Conservation (phyloP, 371 early-diverging fungal species). For the Nematocida sp. region DNA sequence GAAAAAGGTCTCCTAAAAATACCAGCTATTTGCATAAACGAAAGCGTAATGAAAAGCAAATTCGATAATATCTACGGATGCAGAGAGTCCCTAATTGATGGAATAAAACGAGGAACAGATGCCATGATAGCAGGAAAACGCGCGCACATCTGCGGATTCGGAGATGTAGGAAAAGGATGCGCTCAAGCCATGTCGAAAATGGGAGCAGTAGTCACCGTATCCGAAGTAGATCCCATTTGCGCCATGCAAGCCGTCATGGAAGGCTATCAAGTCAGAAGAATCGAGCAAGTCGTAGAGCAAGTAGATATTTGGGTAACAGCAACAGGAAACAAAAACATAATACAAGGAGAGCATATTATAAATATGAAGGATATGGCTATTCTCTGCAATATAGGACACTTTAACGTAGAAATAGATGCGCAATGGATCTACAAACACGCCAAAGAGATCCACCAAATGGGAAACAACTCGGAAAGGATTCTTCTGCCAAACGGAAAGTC, state of each 20-base stretch:
- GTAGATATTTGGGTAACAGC: slow-evolving; percentile 94
- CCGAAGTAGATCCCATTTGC: slow-evolving; percentile 96
- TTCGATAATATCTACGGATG: slow-evolving; percentile 98
- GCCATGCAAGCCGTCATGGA: slow-evolving; percentile 97
- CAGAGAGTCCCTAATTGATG: slow-evolving; percentile 95
- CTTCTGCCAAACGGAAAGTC: slow-evolving; percentile 80
- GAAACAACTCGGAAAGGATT: slow-evolving; percentile 95
- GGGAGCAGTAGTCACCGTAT: slow-evolving; percentile 91
- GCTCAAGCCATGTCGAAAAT: slow-evolving; percentile 91
- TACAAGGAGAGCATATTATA: slow-evolving; percentile 79
- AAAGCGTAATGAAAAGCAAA: slow-evolving; percentile 98
- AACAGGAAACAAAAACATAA: slow-evolving; percentile 95
- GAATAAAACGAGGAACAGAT: slow-evolving; percentile 98
- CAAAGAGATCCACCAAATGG: slow-evolving; percentile 77
- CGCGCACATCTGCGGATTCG: slow-evolving; percentile 91
- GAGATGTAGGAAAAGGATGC: slow-evolving; percentile 98
- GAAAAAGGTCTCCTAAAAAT: slow-evolving; percentile 78
- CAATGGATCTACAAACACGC: slow-evolving; percentile 94
- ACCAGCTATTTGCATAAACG: slow-evolving; percentile 97
- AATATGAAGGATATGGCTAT: slow-evolving; percentile 92
- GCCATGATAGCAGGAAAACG: slow-evolving; percentile 99
- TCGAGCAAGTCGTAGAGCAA: slow-evolving; percentile 82
- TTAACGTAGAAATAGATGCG: slow-evolving; percentile 94
- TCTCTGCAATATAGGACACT: slow-evolving; percentile 97
- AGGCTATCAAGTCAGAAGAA: slow-evolving; percentile 89